A percentile compares a stretch with the other conserved stretches of the same genome.
Conservation (phyloP, 331 rosid genomes). For the Quercus tomentella region DNA sequence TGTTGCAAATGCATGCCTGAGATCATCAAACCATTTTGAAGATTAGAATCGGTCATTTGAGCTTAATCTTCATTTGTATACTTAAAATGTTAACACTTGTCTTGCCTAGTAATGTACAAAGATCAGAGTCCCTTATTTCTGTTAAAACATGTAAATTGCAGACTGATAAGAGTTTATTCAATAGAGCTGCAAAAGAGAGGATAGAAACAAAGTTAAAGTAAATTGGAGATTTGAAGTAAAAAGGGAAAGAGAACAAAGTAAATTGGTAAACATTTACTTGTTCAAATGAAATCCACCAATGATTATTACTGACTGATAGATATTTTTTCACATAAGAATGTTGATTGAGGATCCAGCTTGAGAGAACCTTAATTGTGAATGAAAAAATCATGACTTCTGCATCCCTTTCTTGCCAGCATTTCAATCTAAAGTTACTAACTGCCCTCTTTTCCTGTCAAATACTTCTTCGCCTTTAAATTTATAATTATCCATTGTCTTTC, state of each 20-base stretch:
- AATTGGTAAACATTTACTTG: too few relatives aligned
- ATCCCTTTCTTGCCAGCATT: not conserved
- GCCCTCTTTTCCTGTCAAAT: not conserved
- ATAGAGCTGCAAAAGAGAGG: too few relatives aligned
- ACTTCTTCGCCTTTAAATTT: not conserved
- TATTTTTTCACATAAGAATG: too few relatives aligned
- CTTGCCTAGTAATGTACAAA: too few relatives aligned
- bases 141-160: too few relatives aligned
- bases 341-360: not conserved
- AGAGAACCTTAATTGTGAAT: not conserved
- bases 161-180: too few relatives aligned
- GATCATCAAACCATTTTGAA: slow-evolving; percentile 11
- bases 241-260: too few relatives aligned
- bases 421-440: not conserved
- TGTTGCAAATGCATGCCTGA: slow-evolving; percentile 83
- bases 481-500: not conserved
- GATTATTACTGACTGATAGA: not conserved
- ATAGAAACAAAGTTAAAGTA: too few relatives aligned
- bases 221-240: too few relatives aligned
- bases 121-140: too few relatives aligned
- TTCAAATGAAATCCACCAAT: not conserved
- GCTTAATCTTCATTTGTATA: not conserved
- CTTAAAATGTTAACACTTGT: too few relatives aligned
- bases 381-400: not conserved
- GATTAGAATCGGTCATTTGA: not conserved